Evolutionary conservation across 2,329 filamentous ascomycete genomes (phyloP).

Genomic region (Thielaviopsis ethacetica): DNA sequence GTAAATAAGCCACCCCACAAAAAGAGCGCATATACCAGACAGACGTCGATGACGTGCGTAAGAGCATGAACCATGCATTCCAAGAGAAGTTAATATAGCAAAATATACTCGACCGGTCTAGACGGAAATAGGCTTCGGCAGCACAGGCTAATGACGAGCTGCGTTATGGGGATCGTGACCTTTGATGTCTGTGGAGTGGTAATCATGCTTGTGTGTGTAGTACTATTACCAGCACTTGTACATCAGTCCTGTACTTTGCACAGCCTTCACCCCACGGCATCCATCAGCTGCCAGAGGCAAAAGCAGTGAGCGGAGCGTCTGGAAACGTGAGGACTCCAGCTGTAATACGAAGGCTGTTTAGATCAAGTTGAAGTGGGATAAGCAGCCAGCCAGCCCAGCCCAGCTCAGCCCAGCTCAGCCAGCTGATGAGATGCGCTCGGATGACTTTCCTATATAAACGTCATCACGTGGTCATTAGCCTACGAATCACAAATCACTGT

Average conservation of each 20-base stretch:
- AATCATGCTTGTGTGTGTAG: not conserved
- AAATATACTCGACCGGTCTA: not conserved
- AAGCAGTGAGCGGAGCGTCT: not conserved
- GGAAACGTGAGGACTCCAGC: not conserved
- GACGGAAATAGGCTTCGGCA: not conserved
- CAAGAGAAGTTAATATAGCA: not conserved
- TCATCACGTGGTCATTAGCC: not conserved
- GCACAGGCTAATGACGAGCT: not conserved
- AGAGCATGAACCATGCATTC: not conserved
- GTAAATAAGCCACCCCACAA: no score
- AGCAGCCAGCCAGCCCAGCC: not conserved
- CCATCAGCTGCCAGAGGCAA: no score
- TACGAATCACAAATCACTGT: not conserved
- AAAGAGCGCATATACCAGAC: no score
- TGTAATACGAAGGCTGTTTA: not conserved
- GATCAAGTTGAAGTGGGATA: not conserved
- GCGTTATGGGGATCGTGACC: not conserved
- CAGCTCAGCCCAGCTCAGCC: not conserved
- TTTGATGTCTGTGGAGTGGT: not conserved
- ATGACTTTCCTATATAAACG: not conserved
- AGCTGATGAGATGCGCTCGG: not conserved
- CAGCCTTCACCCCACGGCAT: not conserved
- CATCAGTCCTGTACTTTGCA: not conserved
- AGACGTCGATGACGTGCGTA: no score
- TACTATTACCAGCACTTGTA: not conserved